Percentiles rank a stretch among this genome's conserved stretches.
Conservation (phyloP, 1,139 yeast genomes). For the Entelexis sorbosivorans region DNA sequence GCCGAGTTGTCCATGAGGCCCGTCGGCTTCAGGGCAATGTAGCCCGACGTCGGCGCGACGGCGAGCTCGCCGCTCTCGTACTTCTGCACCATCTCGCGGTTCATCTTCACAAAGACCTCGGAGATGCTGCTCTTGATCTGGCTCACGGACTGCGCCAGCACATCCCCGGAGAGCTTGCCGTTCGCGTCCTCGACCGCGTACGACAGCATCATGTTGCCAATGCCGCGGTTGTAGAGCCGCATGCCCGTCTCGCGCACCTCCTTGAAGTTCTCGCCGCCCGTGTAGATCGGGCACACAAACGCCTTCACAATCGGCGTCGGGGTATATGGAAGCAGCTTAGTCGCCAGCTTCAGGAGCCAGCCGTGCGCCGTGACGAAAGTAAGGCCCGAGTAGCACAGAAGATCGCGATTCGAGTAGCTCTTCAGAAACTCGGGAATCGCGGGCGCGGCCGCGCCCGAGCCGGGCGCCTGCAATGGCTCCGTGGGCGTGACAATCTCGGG, state of each 20-base stretch:
- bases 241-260: constrained; percentile 65
- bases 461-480: neutral
- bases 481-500: constrained; percentile 13
- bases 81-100: constrained; percentile 35
- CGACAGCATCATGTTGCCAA: constrained; percentile 87
- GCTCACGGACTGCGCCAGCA: constrained; percentile 48
- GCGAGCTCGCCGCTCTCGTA: constrained; percentile 42
- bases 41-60: constrained; percentile 30
- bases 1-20: constrained; percentile 75
- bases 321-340: constrained; percentile 33
- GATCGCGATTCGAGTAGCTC: constrained; percentile 19
- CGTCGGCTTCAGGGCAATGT: constrained; percentile 80
- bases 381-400: constrained; percentile 26
- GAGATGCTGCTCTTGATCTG: constrained; percentile 54
- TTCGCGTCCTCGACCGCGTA: constrained; percentile 90
- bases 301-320: constrained; percentile 63
- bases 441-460: neutral
- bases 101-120: constrained; percentile 63
- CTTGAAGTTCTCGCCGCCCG: constrained; percentile 74
- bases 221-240: constrained; percentile 57
- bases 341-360: constrained; percentile 28
- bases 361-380: constrained; percentile 31
- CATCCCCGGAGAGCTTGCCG: constrained; percentile 43
- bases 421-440: constrained; percentile 20
- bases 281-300: constrained; percentile 70